phyloP scores from a whole-genome alignment of 2,329 filamentous ascomycete species.

The Colletotrichum filicis region DNA sequence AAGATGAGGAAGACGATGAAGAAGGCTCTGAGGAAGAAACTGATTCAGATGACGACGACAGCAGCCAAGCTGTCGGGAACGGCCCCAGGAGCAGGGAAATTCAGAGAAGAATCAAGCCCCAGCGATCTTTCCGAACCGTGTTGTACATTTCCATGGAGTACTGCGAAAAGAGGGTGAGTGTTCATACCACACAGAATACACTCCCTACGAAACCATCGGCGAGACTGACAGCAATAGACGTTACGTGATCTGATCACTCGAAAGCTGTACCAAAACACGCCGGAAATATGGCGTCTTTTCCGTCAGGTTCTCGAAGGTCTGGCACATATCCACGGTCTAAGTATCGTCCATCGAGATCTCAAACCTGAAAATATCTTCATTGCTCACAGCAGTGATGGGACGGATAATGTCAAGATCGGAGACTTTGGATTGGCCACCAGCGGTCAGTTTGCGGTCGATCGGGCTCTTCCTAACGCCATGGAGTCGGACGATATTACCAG shows the following conservation, averaged over 20 bases:
- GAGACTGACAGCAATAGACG: conserved; percentile 61
- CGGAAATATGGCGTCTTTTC: conserved; percentile 90
- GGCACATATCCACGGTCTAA: conserved; percentile 87
- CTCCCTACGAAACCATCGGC: neutral
- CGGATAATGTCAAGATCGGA: conserved; percentile 93
- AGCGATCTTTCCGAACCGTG: conserved; percentile 73
- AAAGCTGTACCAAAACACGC: conserved; percentile 76
- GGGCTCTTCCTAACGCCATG: conserved; percentile 49
- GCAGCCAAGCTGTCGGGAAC: conserved; percentile 37
- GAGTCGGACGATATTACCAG: conserved; percentile 75
- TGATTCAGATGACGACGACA: conserved; percentile 48
- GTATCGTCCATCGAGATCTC: conserved; percentile 94
- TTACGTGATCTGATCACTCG: conserved; percentile 87
- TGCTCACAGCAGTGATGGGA: conserved; percentile 71
- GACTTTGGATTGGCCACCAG: conserved; percentile 96
- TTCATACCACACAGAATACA: neutral
- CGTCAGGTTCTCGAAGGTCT: conserved; percentile 92
- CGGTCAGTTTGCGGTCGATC: conserved; percentile 78
- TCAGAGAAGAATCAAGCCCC: conserved; percentile 43
- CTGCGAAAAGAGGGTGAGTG: conserved; percentile 83
- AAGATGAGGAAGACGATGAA: conserved; percentile 49
- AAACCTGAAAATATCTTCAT: conserved; percentile 99
- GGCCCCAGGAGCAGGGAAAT: conserved; percentile 29
- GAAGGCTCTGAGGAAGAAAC: conserved; percentile 58
- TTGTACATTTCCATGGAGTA: conserved; percentile 99